Conservation (phyloP, 148 eudicot genomes). For the Rhododendron simsii region DNA sequence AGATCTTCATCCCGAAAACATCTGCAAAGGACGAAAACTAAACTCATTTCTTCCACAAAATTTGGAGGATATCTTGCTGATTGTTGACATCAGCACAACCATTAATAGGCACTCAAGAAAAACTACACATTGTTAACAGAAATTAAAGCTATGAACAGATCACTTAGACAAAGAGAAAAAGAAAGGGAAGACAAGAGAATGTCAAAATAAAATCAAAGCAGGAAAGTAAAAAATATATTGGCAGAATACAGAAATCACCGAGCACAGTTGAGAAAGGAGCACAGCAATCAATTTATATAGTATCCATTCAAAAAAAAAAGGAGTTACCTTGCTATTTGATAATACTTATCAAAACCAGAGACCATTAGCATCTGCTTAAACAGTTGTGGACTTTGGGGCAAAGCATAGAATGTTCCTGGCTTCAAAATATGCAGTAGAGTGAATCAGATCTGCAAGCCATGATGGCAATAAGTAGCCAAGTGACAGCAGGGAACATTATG, state of each 20-base stretch:
- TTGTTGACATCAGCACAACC: background rate
- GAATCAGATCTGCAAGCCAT: constrained; percentile 18
- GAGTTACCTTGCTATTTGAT: constrained; percentile 89
- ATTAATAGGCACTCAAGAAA: background rate
- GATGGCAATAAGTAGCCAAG: constrained; percentile 2
- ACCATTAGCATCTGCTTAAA: constrained; percentile 99
- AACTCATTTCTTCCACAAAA: background rate
- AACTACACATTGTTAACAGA: background rate
- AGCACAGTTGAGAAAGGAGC: background rate
- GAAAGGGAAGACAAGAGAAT: background rate
- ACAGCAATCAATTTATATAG: constrained; percentile 6
- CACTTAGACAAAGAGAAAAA: background rate
- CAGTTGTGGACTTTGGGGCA: constrained; percentile 98
- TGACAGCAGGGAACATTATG: constrained; percentile 3
- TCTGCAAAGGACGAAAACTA: constrained; percentile 32
- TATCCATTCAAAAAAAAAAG: background rate
- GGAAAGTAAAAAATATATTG: background rate
- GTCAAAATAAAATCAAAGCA: background rate
- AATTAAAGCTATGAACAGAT: background rate
- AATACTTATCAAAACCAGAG: constrained; percentile 87
- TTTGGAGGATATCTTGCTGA: background rate
- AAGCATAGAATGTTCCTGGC: constrained; percentile 98
- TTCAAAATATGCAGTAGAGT: constrained; percentile 40
- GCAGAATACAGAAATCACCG: background rate
- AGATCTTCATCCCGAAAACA: constrained; percentile 98